Base-by-base conservation (phyloP, 2,329 filamentous ascomycete genomes). In the Paraphoma chrysanthemicola region DNA sequence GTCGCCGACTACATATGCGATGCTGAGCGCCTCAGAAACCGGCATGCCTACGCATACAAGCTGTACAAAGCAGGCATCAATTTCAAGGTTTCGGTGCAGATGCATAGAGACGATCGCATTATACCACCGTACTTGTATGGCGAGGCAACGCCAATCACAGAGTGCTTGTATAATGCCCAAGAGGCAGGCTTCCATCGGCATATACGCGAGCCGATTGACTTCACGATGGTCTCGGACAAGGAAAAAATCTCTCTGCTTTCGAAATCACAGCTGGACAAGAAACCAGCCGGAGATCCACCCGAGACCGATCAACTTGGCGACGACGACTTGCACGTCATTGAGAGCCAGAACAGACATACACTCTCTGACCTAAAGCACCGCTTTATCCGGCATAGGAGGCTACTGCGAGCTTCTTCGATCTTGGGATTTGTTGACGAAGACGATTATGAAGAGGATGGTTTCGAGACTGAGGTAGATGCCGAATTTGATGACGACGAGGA, bases 131-230 rank as follows among this genome's bases (percentile, higher is more conserved):
- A 72, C 48, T 64, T 76, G 1, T 60, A 72, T 44, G 61, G 66
- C 47, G 74, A 76, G 56, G 59, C 44, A 0, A 39, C 56, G 3
- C 73, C 73, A 2, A 39, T 63, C 10, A 56, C 63, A 5, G 44
- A 69, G 1, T 68, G 62, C 31, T 7, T 75, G 67, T 77, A 70
- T 57, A 58, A 72, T n/a, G 59, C 66, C n/a, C 51, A 57, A 77
- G 90, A 91, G 3, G 48, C 70, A 0, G 72, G 73, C 4, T 76
- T 76, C 39, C 51, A 44, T 8, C 67, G 69, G n/a, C 58, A 61
- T 31, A 51, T 68, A 9, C 1, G 36, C 47, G 9, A 44, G 16
- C 39, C 10, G 38, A 39, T 11, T 6, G 36, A n/a, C 3, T 36
- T 43, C 23, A 18, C 6, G 31, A 30, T 33, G 4, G 12, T 8